Evolutionary conservation across 257 asterid genomes (phyloP).

Genomic region (Striga asiatica): DNA sequence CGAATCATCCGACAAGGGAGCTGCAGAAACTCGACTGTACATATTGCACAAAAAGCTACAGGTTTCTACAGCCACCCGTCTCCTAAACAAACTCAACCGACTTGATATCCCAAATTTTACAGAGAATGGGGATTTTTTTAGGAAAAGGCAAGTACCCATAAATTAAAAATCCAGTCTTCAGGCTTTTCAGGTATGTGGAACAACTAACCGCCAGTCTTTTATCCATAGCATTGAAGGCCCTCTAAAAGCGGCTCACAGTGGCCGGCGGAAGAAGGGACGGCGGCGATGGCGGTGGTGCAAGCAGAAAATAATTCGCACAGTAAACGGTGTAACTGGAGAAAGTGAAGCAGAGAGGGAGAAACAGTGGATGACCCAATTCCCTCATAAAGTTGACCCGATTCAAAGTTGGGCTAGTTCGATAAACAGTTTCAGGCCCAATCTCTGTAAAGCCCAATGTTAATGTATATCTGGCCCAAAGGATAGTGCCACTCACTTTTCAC

Average conservation of each 20-base stretch:
- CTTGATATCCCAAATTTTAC: constrained; percentile 12
- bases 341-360: too few relatives aligned
- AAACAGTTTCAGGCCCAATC: not conserved
- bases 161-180: constrained; percentile 23
- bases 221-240: constrained; percentile 18
- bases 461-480: too few relatives aligned
- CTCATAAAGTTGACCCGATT: too few relatives aligned
- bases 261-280: constrained; percentile 6
- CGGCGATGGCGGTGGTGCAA: constrained; percentile 4
- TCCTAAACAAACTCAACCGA: constrained; percentile 17
- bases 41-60: constrained; percentile 18
- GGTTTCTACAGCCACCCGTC: constrained; percentile 10
- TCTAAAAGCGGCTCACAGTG: not conserved
- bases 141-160: constrained; percentile 35
- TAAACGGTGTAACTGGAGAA: too few relatives aligned
- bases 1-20: constrained; percentile 24
- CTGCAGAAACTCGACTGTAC: constrained; percentile 31
- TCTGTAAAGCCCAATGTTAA: not conserved
- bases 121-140: constrained; percentile 20
- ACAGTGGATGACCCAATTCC: too few relatives aligned
- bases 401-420: not conserved
- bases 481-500: too few relatives aligned
- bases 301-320: too few relatives aligned
- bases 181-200: constrained; percentile 2
- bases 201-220: constrained; percentile 11